Evolutionary conservation across 2,329 filamentous ascomycete genomes (phyloP).

Genomic region (Gnomoniopsis sp.): DNA sequence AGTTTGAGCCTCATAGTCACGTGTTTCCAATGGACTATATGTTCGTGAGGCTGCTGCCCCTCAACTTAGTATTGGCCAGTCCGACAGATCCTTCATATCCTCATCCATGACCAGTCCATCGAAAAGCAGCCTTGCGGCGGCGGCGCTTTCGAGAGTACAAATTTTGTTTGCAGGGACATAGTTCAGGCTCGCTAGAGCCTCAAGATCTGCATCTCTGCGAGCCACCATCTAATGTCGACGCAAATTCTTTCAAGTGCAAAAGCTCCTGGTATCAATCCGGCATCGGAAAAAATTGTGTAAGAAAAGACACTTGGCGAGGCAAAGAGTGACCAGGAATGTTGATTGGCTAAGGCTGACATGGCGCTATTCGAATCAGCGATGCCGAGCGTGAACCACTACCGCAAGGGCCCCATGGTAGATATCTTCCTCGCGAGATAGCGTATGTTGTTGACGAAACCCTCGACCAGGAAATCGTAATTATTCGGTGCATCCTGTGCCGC

Average conservation of each 20-base stretch:
- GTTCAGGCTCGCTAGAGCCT: neutral
- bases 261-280: conserved; percentile 3
- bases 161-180: neutral
- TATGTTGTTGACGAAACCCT: conserved; percentile 73
- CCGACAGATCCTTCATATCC: neutral
- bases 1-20: neutral
- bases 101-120: neutral
- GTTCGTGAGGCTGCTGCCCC: neutral
- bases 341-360: neutral
- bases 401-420: neutral
- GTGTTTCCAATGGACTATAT: neutral
- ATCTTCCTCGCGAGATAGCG: conserved; percentile 51
- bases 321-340: neutral
- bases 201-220: neutral
- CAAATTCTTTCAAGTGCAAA: neutral
- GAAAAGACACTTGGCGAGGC: neutral
- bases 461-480: conserved; percentile 64
- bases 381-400: neutral
- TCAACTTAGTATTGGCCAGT: neutral
- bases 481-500: conserved; percentile 50
- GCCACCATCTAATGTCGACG: neutral
- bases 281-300: neutral
- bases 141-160: neutral
- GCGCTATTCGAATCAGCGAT: neutral
- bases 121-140: neutral